Percentiles rank a stretch among this genome's conserved stretches.
These are phyloP conservation scores for Diplodia seriata DNA, from an alignment of 2,329 filamentous ascomycete genomes.

Conservation along the genomic window DNA sequence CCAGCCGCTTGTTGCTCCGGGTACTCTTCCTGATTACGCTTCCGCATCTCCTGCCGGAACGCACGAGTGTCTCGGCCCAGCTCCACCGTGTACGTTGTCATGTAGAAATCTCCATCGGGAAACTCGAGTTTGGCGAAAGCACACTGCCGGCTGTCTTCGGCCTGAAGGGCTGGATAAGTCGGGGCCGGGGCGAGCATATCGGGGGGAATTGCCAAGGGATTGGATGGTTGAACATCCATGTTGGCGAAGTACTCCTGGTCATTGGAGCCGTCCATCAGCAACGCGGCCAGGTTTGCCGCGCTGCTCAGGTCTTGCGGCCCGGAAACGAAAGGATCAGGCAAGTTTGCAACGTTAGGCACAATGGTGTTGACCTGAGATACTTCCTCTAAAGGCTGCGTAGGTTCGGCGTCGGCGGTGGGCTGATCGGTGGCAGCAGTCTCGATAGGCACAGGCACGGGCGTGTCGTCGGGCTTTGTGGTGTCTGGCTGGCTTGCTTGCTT, in stretches of 20 bases:
- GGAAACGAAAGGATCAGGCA: slow-evolving; percentile 15
- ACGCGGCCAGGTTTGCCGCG: neutral
- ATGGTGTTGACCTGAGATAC: neutral
- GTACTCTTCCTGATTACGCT: slow-evolving; percentile 52
- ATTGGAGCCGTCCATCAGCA: slow-evolving; percentile 18
- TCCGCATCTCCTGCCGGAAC: slow-evolving; percentile 53
- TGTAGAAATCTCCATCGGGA: slow-evolving; percentile 77
- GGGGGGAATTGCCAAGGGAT: slow-evolving; percentile 25
- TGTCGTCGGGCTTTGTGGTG: slow-evolving; percentile 5
- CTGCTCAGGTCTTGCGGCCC: slow-evolving; percentile 10
- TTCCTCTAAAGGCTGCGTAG: neutral
- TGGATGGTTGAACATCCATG: slow-evolving; percentile 29
- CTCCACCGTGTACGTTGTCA: slow-evolving; percentile 76
- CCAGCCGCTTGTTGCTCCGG: slow-evolving; percentile 51
- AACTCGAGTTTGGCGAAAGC: slow-evolving; percentile 74
- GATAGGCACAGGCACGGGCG: slow-evolving; percentile 6
- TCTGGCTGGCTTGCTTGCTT: slow-evolving; percentile 21
- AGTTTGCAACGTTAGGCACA: neutral
- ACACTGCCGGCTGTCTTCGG: slow-evolving; percentile 39
- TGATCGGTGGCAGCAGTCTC: slow-evolving; percentile 9
- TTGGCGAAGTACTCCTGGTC: slow-evolving; percentile 9
- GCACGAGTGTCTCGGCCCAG: slow-evolving; percentile 74
- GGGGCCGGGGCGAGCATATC: slow-evolving; percentile 21
- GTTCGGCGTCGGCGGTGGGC: slow-evolving; percentile 2
- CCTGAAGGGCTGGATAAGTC: neutral